Base-by-base conservation (phyloP, 2,329 filamentous ascomycete genomes). In the Fusarium virguliforme region DNA sequence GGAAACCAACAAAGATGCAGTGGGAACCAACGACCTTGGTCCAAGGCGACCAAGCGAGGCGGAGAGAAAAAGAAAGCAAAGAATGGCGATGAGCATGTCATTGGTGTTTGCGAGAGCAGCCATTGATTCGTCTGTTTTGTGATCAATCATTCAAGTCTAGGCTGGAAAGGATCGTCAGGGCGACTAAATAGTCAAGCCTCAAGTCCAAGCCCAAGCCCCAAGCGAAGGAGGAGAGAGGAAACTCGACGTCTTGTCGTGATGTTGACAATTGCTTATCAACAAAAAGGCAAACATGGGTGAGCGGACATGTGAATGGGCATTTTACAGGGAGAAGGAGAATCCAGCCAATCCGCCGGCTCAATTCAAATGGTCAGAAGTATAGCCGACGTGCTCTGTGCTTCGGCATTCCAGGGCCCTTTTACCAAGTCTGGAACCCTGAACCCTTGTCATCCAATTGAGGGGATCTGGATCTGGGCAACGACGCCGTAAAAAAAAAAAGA, bases 301-400 rank as follows among this genome's bases (percentile, higher is more conserved):
- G 18, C 18, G 18, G 18, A 18, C 43, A 48, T 48, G 43, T 26
- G 26, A 15, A 48, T 48, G 15, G 18, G 15, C 26, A 48, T 30
- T 48, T 48, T 30, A 51, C 30, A 37, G 32, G 24, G 22, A 24
- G 8, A 40, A 40, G 34, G 26, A 60, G 35, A 22, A 26, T 40
- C 34, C 46, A 30, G 32, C 63, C 63, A 67, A 67, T 67, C 37
- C 26, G 38, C 34, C 10, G n/a, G 30, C 26, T 53, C 58, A 67
- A 67, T 67, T 62, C 26, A 41, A 22, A 18, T 18, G 18, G 18
- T 43, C 28, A 26, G 9, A 46, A 15, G 9, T 13, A 38, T 24
- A 34, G 18, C 28, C 35, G 53, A 38, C 53, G 26, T 30, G 43
- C 26, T 48, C 43, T 30, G 32, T 54, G 53, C 60, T 64, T 63